Evolutionary conservation across 345 rosid species (phyloP).

Genomic region (Ceriops tagal): DNA sequence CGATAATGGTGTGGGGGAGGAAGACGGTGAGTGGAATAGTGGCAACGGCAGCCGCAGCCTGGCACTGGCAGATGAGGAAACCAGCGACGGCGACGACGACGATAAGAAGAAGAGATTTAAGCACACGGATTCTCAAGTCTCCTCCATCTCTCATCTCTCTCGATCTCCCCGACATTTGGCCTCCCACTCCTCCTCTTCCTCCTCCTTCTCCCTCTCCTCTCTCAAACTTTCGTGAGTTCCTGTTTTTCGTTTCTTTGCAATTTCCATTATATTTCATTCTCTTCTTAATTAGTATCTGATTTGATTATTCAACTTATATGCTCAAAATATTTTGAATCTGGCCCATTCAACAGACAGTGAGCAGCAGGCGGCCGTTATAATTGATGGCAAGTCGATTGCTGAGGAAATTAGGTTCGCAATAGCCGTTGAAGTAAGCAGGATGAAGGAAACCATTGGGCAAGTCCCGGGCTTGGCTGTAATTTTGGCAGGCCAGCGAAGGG

Average conservation of each 20-base stretch:
- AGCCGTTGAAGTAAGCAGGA: slow-evolving; percentile 56
- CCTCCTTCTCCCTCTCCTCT: slow-evolving; percentile 14
- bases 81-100: no score
- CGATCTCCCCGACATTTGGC: slow-evolving; percentile 71
- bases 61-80: slow-evolving; percentile 6
- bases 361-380: slow-evolving; percentile 44
- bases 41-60: slow-evolving; percentile 1
- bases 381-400: slow-evolving; percentile 76
- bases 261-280: neutral
- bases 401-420: slow-evolving; percentile 65
- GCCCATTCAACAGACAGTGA: slow-evolving; percentile 35
- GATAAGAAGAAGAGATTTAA: slow-evolving; percentile 9
- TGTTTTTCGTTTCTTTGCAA: neutral
- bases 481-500: slow-evolving; percentile 72
- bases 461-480: slow-evolving; percentile 91
- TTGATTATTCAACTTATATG: neutral
- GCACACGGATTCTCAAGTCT: slow-evolving; percentile 50
- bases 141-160: slow-evolving; percentile 68
- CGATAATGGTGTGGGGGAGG: neutral
- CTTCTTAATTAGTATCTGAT: slow-evolving; percentile 6
- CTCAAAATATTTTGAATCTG: neutral
- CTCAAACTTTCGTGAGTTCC: slow-evolving; percentile 28
- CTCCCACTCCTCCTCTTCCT: slow-evolving; percentile 13
- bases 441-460: slow-evolving; percentile 60
- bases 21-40: slow-evolving; percentile 7